A percentile compares a stretch with the other conserved stretches of the same genome.
Evolutionary conservation across 1,284 basidiomycete genomes (phyloP).

Genomic region (Ceratobasidium sp.): DNA sequence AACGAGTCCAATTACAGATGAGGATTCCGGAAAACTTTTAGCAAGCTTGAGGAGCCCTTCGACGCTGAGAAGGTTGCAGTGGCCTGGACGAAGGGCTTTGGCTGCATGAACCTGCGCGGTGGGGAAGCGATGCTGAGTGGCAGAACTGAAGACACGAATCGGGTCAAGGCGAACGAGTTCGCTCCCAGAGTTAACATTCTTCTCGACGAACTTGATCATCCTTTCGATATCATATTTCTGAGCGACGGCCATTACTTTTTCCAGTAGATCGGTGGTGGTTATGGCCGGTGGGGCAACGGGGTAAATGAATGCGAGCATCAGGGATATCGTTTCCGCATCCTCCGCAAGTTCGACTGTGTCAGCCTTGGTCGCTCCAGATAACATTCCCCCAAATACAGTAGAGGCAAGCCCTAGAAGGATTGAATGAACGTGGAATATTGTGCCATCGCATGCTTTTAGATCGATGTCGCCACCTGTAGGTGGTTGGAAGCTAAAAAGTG

Average conservation of each 20-base stretch:
- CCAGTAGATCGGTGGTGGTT: neutral
- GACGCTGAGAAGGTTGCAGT: neutral
- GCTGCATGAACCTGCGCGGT: neutral
- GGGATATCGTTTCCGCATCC: constrained; percentile 12
- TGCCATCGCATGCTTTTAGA: constrained; percentile 15
- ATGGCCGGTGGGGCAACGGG: neutral
- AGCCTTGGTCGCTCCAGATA: neutral
- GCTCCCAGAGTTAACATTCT: neutral
- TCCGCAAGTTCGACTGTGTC: constrained; percentile 17
- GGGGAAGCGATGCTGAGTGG: neutral
- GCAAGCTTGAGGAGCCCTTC: neutral
- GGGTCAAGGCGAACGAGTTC: neutral
- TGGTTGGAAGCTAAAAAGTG: constrained; percentile 16
- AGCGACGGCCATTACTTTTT: constrained; percentile 1
- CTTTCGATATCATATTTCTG: constrained; percentile 15
- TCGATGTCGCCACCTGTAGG: constrained; percentile 24
- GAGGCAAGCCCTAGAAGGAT: constrained; percentile 20
- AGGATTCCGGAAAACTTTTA: neutral
- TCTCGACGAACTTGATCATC: neutral
- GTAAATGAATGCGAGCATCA: constrained; percentile 28
- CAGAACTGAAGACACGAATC: neutral
- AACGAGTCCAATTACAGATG: constrained; percentile 9
- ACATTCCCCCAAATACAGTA: constrained; percentile 17
- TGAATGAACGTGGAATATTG: constrained; percentile 10
- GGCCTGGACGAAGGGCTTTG: neutral